Conservation (phyloP, 441 rosid genomes). For the Eutrema salsugineum region DNA sequence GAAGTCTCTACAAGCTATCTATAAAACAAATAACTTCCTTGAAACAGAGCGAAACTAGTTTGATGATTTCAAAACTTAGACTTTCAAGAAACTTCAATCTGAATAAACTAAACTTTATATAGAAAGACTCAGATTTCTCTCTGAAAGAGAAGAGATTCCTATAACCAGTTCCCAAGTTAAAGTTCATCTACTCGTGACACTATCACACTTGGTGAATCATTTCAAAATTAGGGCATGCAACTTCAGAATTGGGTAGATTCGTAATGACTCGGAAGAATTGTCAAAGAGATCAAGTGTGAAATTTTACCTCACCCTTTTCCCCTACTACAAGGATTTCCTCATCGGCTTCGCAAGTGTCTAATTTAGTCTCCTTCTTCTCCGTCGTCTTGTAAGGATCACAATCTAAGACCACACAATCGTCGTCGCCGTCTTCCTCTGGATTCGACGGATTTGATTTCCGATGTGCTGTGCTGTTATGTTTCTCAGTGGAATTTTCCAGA, state of each 20-base stretch:
- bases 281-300: neutral
- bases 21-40: slow-evolving; percentile 15
- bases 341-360: slow-evolving; percentile 28
- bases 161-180: neutral
- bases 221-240: neutral
- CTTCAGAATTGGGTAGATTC: neutral
- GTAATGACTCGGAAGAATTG: neutral
- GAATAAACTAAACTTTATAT: neutral
- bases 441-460: slow-evolving; percentile 3
- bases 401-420: slow-evolving; percentile 73
- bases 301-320: slow-evolving; percentile 65
- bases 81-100: neutral
- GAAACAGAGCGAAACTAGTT: neutral
- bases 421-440: slow-evolving; percentile 26
- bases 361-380: neutral
- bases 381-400: slow-evolving; percentile 56
- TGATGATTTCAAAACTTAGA: neutral
- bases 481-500: neutral
- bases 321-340: slow-evolving; percentile 56
- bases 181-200: neutral
- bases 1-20: slow-evolving; percentile 90
- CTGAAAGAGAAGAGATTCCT: neutral
- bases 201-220: neutral
- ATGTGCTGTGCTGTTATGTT: slow-evolving; percentile 14
- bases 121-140: neutral